phyloP scores from a whole-genome alignment of 73 alveolate species.

The Symbiodinium pilosum region DNA sequence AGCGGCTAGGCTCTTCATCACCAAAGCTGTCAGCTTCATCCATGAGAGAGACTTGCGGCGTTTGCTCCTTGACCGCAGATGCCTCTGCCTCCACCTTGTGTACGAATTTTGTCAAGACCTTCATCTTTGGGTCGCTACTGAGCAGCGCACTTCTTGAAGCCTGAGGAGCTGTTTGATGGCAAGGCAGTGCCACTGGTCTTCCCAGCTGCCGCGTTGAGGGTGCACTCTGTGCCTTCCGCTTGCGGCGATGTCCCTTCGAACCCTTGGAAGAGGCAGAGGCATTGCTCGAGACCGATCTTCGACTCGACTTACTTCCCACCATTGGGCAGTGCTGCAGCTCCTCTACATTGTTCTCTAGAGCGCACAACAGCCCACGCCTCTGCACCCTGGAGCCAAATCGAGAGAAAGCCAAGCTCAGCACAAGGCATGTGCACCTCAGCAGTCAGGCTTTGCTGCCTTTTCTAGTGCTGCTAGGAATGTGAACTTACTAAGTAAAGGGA shows the following conservation, averaged over 20 bases:
- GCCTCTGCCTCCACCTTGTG: neutral
- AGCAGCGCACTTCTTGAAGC: neutral
- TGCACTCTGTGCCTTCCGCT: neutral
- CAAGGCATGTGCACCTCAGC: too few relatives aligned
- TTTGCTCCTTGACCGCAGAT: neutral
- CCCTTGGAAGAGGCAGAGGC: neutral
- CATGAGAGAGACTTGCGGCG: neutral
- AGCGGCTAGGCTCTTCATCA: neutral
- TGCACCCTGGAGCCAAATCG: too few relatives aligned
- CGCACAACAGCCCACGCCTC: too few relatives aligned
- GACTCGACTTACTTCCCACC: conserved; percentile 16
- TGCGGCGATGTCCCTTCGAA: neutral
- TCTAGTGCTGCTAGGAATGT: too few relatives aligned
- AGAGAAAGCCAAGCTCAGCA: too few relatives aligned
- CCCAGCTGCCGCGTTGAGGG: neutral
- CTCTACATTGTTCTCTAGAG: too few relatives aligned
- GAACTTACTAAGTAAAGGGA: too few relatives aligned
- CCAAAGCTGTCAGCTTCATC: neutral
- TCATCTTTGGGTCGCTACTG: neutral
- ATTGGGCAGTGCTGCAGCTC: neutral
- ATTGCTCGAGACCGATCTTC: neutral
- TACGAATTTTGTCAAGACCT: neutral
- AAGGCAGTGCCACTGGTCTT: neutral
- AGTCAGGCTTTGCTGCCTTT: too few relatives aligned
- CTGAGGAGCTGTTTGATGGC: neutral